These are phyloP conservation scores for Stachybotrys elegans DNA, from an alignment of 2,329 filamentous ascomycete genomes.

Conservation along the genomic window DNA sequence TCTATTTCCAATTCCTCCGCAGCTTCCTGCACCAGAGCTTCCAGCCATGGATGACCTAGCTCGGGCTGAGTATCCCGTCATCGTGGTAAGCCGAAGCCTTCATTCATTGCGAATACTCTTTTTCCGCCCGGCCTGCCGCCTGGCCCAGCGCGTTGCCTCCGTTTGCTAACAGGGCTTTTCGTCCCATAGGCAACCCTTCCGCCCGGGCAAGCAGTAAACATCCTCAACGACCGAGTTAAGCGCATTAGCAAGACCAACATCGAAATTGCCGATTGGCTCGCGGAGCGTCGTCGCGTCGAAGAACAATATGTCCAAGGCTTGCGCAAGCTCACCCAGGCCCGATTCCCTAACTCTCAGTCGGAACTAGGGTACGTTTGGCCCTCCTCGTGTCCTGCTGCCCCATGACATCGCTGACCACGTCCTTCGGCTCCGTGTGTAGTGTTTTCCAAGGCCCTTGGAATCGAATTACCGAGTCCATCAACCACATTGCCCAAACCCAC, in stretches of 20 bases:
- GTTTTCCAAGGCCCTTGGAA: conserved; percentile 90
- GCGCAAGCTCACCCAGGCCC: conserved; percentile 72
- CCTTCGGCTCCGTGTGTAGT: conserved; percentile 39
- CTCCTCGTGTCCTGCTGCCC: not conserved
- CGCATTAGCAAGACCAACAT: conserved; percentile 80
- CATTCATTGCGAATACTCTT: not conserved
- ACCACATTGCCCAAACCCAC: conserved; percentile 79
- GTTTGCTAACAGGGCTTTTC: not conserved
- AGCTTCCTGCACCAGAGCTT: conserved; percentile 20
- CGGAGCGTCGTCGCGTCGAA: conserved; percentile 90
- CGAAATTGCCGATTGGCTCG: conserved; percentile 94
- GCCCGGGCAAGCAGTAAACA: conserved; percentile 73
- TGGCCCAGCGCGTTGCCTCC: too few relatives aligned
- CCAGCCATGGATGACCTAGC: conserved; percentile 67
- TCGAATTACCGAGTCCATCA: conserved; percentile 74
- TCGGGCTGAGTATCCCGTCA: conserved; percentile 84
- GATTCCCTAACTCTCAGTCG: conserved; percentile 67
- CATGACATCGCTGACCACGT: conserved; percentile 11
- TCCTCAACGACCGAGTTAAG: conserved; percentile 82
- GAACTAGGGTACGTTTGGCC: conserved; percentile 72
- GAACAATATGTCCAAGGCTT: conserved; percentile 81
- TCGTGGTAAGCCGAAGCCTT: conserved; percentile 70
- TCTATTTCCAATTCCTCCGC: not conserved
- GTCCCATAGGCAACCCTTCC: conserved; percentile 67
- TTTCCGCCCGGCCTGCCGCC: too few relatives aligned